phyloP scores from a whole-genome alignment of 1,139 yeast genomes.

The Blastobotrys capitulatus region DNA sequence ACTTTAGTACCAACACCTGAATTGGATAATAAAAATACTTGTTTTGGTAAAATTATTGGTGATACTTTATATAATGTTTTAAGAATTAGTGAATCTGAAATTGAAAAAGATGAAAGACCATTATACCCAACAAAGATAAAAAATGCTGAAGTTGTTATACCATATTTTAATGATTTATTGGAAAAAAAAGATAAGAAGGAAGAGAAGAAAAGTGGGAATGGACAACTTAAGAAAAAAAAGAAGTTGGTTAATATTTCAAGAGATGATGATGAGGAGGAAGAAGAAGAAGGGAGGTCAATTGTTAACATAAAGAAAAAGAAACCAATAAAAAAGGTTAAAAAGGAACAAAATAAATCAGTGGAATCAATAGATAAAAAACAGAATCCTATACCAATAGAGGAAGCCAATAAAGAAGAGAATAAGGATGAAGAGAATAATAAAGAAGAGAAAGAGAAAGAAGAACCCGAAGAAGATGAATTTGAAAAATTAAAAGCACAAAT shows the following conservation, averaged over 20 bases:
- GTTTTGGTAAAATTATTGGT: conserved; percentile 61
- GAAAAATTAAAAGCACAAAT: conserved; percentile 9
- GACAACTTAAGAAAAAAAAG: conserved; percentile 13
- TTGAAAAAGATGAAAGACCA: conserved; percentile 40
- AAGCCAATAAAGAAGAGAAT: neutral
- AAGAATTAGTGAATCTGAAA: conserved; percentile 48
- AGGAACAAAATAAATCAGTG: no score
- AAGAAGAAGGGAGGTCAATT: conserved; percentile 20
- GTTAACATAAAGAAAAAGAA: conserved; percentile 35
- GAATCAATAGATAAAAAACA: conserved; percentile 6
- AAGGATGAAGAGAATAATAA: neutral
- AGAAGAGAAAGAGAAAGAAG: neutral
- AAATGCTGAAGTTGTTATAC: conserved; percentile 40
- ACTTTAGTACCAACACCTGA: conserved; percentile 43
- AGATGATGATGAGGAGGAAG: conserved; percentile 36
- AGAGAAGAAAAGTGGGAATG: conserved; percentile 2
- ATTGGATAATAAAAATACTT: conserved; percentile 44
- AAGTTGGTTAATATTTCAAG: conserved; percentile 28
- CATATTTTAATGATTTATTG: conserved; percentile 47
- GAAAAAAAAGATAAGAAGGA: conserved; percentile 10
- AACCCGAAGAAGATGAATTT: conserved; percentile 11
- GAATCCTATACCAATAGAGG: neutral
- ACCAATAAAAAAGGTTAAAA: conserved; percentile 19
- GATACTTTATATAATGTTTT: conserved; percentile 52
- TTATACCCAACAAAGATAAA: conserved; percentile 47